Evolutionary conservation across 2,329 filamentous ascomycete genomes (phyloP).

Genomic region (Fusarium sarcochroum): DNA sequence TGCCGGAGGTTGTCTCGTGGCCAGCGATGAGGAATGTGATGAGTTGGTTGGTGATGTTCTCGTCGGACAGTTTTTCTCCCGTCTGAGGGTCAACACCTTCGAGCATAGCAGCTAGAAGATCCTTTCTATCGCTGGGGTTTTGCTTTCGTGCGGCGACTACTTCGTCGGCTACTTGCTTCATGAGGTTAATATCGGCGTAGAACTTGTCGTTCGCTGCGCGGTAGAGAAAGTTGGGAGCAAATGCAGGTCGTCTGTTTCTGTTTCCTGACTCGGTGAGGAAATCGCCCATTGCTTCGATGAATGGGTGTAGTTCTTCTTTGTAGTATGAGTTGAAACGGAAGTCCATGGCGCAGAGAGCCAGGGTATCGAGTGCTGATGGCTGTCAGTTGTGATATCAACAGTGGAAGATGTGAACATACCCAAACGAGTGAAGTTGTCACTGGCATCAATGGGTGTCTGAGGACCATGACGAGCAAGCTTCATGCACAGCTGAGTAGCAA

Average conservation of each 20-base stretch:
- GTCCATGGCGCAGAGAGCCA: conserved; percentile 79
- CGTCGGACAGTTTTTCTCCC: conserved; percentile 73
- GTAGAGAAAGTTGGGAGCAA: conserved; percentile 64
- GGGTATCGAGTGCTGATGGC: conserved; percentile 72
- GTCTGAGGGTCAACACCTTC: conserved; percentile 76
- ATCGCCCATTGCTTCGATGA: conserved; percentile 76
- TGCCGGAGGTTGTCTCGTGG: conserved; percentile 79
- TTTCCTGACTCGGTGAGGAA: conserved; percentile 70
- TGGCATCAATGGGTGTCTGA: conserved; percentile 68
- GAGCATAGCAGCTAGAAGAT: conserved; percentile 79
- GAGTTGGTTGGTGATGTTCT: conserved; percentile 77
- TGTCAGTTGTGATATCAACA: background rate
- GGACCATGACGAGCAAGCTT: conserved; percentile 78
- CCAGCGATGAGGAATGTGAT: conserved; percentile 80
- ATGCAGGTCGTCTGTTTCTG: conserved; percentile 62
- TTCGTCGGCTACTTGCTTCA: conserved; percentile 70
- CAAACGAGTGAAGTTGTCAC: conserved; percentile 79
- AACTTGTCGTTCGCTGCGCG: conserved; percentile 65
- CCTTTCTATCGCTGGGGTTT: conserved; percentile 70
- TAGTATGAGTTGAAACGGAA: conserved; percentile 84
- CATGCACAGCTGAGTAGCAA: conserved; percentile 74
- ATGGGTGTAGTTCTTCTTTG: conserved; percentile 76
- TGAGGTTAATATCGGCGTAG: conserved; percentile 65
- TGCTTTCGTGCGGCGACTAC: conserved; percentile 71
- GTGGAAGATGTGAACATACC: background rate